Base-by-base conservation (phyloP, 2,329 filamentous ascomycete species). In the Hirsutella rhossiliensis region DNA sequence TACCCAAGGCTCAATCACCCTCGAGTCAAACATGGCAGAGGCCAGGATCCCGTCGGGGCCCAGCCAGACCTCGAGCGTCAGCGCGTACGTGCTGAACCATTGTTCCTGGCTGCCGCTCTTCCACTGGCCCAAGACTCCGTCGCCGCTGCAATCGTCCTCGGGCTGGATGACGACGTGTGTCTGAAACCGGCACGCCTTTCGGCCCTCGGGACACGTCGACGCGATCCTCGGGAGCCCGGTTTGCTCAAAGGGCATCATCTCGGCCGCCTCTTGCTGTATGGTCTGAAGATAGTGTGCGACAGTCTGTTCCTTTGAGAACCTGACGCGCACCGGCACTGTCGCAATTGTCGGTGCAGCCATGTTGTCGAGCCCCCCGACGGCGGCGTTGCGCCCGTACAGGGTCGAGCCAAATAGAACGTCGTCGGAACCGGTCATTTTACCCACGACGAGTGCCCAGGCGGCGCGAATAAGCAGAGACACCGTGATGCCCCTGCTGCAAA, bases 381-480 rank as follows among this genome's bases (percentile, higher is more conserved):
- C 44, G 1, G 51, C 53, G 15, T 57, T 49, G 3, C 58, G 52
- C 2, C 59, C 59, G 1, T 47, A 49, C 1, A 58, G 45, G 3
- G 55, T 53, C 1, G 47, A 44, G 1, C 57, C 60, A 30, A 59
- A 60, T 8, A 56, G 15, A 1, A 54, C 47, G 34, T 70, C 66
- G 11, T 40, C 13, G 3, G 48, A 60, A 45, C 32, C 56, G 48
- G 64, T 56, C 40, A 67, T 65, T 2, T 61, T 48, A 0, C 59
- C 58, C 1, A 64, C 55, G 4, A 67, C 54, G 8, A 71, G 41
- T 2, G 54, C 44, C 51, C 54, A 56, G 4, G 58, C 55, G 1
- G 56, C 54, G 5, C 57, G 50, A 8, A 57, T n/a, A n/a, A n/a
- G n/a, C n/a, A n/a, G n/a, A n/a, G n/a, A n/a, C n/a, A n/a, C n/a